phyloP scores from a whole-genome alignment of 2,329 filamentous ascomycete species.

The Pestalotiopsis sp. region DNA sequence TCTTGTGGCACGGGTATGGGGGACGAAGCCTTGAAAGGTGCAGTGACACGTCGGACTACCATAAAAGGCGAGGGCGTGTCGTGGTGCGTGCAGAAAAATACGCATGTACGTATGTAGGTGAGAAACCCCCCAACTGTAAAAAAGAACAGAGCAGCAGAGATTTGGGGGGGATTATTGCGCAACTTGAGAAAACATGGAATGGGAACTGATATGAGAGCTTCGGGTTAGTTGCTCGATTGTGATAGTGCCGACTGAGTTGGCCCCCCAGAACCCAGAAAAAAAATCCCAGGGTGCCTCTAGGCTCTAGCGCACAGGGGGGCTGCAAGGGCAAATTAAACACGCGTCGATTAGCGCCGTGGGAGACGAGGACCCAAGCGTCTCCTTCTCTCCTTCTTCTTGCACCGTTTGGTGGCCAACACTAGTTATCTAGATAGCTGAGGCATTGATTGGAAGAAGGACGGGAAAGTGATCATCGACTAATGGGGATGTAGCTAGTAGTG shows the following conservation, averaged over 20 bases:
- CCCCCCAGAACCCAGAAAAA: background rate
- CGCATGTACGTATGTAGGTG: background rate
- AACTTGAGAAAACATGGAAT: background rate
- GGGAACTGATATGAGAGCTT: constrained; percentile 11
- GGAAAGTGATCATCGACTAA: constrained; percentile 6
- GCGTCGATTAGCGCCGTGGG: constrained; percentile 29
- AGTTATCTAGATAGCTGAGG: background rate
- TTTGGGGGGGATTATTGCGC: constrained; percentile 8
- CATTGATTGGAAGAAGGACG: constrained; percentile 2
- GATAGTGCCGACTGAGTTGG: constrained; percentile 28
- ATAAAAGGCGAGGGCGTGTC: background rate
- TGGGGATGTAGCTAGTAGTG: background rate
- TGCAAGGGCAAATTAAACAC: constrained; percentile 40
- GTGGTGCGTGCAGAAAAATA: background rate
- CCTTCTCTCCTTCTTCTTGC: background rate
- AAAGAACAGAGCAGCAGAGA: constrained; percentile 7
- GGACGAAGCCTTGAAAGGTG: background rate
- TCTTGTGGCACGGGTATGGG: constrained; percentile 7
- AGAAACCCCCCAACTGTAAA: background rate
- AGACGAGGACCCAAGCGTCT: constrained; percentile 13
- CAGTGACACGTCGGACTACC: background rate
- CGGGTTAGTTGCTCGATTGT: constrained; percentile 33
- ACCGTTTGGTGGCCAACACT: constrained; percentile 11
- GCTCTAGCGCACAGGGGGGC: background rate
- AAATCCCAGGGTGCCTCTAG: constrained; percentile 18